Evolutionary conservation across 1,284 basidiomycete species (phyloP).

Genomic region (Irpex sp.): DNA sequence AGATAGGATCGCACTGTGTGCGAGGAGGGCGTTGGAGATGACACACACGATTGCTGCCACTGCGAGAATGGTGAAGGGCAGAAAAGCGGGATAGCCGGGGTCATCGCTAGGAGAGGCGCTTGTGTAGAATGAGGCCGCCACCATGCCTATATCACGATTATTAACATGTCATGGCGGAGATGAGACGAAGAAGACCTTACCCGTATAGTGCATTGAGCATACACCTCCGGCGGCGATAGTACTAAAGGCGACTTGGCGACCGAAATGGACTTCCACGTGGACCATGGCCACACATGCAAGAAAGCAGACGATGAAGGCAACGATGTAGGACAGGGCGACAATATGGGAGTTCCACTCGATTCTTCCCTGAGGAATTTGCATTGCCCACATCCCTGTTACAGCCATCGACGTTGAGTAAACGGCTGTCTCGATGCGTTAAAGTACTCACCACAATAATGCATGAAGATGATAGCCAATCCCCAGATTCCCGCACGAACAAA

Average conservation of each 20-base stretch:
- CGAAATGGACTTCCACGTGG: slow-evolving; percentile 29
- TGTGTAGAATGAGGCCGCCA: slow-evolving; percentile 28
- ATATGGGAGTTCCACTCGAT: slow-evolving; percentile 23
- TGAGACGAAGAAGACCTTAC: slow-evolving; percentile 11
- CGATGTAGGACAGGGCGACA: slow-evolving; percentile 24
- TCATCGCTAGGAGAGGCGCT: slow-evolving; percentile 16
- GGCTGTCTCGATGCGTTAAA: neutral
- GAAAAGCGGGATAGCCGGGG: slow-evolving; percentile 25
- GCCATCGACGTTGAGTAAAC: neutral
- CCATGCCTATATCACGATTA: slow-evolving; percentile 21
- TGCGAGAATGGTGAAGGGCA: slow-evolving; percentile 24
- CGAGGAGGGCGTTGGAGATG: slow-evolving; percentile 26
- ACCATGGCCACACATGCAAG: slow-evolving; percentile 26
- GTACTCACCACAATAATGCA: slow-evolving; percentile 28
- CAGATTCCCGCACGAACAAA: slow-evolving; percentile 23
- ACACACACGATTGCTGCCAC: slow-evolving; percentile 26
- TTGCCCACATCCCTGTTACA: slow-evolving; percentile 28
- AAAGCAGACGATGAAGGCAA: slow-evolving; percentile 25
- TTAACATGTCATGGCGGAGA: too few relatives aligned
- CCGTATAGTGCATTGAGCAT: slow-evolving; percentile 31
- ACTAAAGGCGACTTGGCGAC: slow-evolving; percentile 26
- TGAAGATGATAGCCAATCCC: slow-evolving; percentile 27
- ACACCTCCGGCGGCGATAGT: slow-evolving; percentile 24
- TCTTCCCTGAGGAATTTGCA: slow-evolving; percentile 25
- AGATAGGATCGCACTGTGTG: slow-evolving; percentile 25